Evolutionary conservation across 768 basidiomycete species (phyloP), one percentile per base, ranked within the genome.

Genomic region (Boletus sp.): DNA sequence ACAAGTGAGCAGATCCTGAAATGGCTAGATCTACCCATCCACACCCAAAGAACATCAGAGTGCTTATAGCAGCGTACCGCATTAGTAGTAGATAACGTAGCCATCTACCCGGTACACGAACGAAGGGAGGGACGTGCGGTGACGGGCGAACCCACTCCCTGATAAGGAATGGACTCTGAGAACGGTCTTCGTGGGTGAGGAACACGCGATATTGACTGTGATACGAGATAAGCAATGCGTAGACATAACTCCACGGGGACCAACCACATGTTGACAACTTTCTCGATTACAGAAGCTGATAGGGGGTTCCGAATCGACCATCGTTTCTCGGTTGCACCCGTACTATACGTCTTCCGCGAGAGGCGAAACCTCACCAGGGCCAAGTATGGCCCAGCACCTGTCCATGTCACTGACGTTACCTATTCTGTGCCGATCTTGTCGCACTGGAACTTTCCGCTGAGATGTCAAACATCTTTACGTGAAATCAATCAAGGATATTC

Each of bases 381-480:
- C 20, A 15, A 32, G 37, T 30, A 39, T 24, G 12, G 36, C n/a
- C n/a, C n/a, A n/a, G 47, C n/a, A 28, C 18, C 29, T 29, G 20
- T 30, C 33, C 46, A 15, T 28, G 41, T 17, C 28, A 41, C 8
- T 7, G 41, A 17, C 41, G 33, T 20, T 24, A 29, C 42, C 42
- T 12, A 41, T 56, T 44, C 8, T 2, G n/a, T 18, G 15, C 18
- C 41, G 35, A 39, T 40, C 30, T 35, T 37, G 30, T 32, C 12
- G 24, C 32, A 7, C 32, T 11, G 51, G 40, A 54, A 47, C 39
- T 45, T 47, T 14, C 60, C 52, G 39, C 8, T 47, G 58, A 45
- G n/a, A n/a, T 32, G 47, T 15, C 37, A 33, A 39, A 42, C 30
- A 7, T 7, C 5, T n/a, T 52, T 50, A 62, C 42, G 46, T 45